Evolutionary conservation across 1,284 basidiomycete genomes (phyloP).

Genomic region (Sanghuangporus sanghuang): DNA sequence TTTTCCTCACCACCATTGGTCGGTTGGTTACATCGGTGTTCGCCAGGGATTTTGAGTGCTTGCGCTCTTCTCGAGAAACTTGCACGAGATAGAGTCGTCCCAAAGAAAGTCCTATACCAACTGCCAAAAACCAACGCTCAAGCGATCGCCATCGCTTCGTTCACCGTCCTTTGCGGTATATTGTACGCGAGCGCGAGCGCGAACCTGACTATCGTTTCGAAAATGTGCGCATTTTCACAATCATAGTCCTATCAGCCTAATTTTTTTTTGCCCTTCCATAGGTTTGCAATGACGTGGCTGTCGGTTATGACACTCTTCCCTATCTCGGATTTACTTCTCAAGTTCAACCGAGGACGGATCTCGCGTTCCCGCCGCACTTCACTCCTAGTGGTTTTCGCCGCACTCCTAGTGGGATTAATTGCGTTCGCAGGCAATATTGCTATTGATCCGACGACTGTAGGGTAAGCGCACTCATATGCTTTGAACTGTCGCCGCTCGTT

Average conservation of each 20-base stretch:
- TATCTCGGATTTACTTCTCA: constrained; percentile 51
- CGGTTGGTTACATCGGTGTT: constrained; percentile 6
- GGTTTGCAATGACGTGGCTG: constrained; percentile 62
- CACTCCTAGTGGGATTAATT: constrained; percentile 39
- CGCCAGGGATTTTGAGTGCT: constrained; percentile 49
- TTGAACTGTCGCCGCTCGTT: background rate
- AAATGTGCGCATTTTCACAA: constrained; percentile 38
- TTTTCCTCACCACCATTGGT: background rate
- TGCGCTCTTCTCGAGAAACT: constrained; percentile 56
- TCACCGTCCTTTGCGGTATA: constrained; percentile 43
- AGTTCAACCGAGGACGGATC: constrained; percentile 58
- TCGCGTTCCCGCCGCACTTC: constrained; percentile 38
- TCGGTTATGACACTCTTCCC: constrained; percentile 62
- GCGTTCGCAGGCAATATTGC: constrained; percentile 59
- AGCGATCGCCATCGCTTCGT: constrained; percentile 47
- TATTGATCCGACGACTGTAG: constrained; percentile 47
- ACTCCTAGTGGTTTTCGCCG: constrained; percentile 34
- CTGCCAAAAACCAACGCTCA: constrained; percentile 50
- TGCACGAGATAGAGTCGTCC: constrained; percentile 54
- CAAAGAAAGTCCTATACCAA: constrained; percentile 41
- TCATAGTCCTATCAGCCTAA: background rate
- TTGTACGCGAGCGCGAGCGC: constrained; percentile 58
- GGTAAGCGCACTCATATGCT: constrained; percentile 32
- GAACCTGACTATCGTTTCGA: constrained; percentile 47
- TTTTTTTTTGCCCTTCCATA: constrained; percentile 19